A percentile compares a stretch with the other conserved stretches of the same genome.
Conservation (phyloP, 306 rosid genomes). For the Malus domestica region ASM211411v1 NC_041794.1:34976501-34977000, state of each 20-base stretch:
- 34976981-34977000: neutral
- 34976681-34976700: too few relatives aligned
- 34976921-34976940: conserved; percentile 11
- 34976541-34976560: neutral
- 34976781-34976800: neutral
- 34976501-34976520: neutral
- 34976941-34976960: neutral
- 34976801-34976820: neutral
- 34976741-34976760: neutral
- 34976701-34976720: neutral
- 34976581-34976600: conserved; percentile 14
- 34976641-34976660: conserved; percentile 54
- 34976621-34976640: conserved; percentile 35
- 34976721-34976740: neutral
- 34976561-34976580: conserved; percentile 16
- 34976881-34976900: conserved; percentile 31
- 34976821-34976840: conserved; percentile 38
- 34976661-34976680: conserved; percentile 5
- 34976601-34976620: conserved; percentile 9
- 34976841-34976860: conserved; percentile 33
- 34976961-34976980: neutral
- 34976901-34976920: conserved; percentile 54
- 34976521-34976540: neutral
- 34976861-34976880: conserved; percentile 27
- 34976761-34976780: neutral